These are phyloP conservation scores for Blyttiomyces sp. DNA, from an alignment of 371 early-diverging fungal species.

Conservation along the genomic window DNA sequence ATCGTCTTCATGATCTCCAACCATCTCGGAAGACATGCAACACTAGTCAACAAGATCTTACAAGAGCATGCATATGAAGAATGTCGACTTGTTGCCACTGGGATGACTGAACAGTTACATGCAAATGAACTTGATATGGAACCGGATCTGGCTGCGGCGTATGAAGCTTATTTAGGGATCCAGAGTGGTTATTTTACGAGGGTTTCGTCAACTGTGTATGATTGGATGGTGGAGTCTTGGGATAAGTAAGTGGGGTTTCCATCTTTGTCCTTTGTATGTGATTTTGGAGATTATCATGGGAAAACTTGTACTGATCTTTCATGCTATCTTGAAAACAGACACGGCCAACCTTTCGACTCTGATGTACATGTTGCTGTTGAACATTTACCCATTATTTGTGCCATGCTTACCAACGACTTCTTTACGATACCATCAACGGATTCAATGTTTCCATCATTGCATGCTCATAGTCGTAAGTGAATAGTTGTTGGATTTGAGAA, in stretches of 20 bases:
- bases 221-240: conserved; percentile 17
- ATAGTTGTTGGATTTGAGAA: too few relatives aligned
- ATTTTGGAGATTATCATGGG: not conserved
- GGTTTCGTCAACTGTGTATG: conserved; percentile 11
- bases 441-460: conserved; percentile 18
- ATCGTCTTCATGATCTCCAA: conserved; percentile 26
- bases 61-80: not conserved
- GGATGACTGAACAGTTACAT: conserved; percentile 13
- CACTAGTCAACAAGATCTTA: conserved; percentile 1
- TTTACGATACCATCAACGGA: conserved; percentile 23
- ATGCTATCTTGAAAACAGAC: not conserved
- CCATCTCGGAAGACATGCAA: conserved; percentile 21
- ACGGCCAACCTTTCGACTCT: conserved; percentile 1
- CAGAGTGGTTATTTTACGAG: conserved; percentile 21
- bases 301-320: not conserved
- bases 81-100: conserved; percentile 13
- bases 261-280: not conserved
- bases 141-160: conserved; percentile 5
- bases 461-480: not conserved
- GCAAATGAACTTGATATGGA: conserved; percentile 11
- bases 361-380: conserved; percentile 16
- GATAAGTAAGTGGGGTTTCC: not conserved
- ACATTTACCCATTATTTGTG: conserved; percentile 13
- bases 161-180: conserved; percentile 22
- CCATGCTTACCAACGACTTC: conserved; percentile 16